phyloP scores from a whole-genome alignment of 495 filamentous ascomycete genomes.

The Tuber calosporum region DNA sequence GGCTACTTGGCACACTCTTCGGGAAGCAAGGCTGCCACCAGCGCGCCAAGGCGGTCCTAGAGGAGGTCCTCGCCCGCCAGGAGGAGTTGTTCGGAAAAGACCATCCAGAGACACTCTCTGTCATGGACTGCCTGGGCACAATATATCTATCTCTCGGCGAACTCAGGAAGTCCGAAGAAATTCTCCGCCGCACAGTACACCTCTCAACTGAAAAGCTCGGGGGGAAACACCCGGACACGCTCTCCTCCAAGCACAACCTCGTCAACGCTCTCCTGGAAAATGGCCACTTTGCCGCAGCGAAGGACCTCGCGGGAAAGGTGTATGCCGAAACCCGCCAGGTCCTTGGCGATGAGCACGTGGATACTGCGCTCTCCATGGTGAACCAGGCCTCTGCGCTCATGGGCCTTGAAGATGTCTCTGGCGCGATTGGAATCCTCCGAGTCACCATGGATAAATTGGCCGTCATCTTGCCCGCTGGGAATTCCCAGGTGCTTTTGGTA shows the following conservation, averaged over 20 bases:
- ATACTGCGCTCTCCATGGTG: not conserved
- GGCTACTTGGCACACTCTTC: not conserved
- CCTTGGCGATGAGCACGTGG: not conserved
- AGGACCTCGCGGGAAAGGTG: not conserved
- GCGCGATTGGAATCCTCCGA: not conserved
- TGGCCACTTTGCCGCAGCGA: not conserved
- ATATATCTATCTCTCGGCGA: not conserved
- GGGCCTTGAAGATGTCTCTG: not conserved
- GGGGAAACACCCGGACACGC: not conserved
- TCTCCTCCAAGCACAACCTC: conserved; percentile 2
- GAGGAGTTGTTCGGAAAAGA: not conserved
- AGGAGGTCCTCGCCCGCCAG: not conserved
- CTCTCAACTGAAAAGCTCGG: not conserved
- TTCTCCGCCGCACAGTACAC: not conserved
- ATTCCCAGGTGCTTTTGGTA: not conserved
- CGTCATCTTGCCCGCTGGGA: not conserved
- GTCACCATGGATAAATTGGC: not conserved
- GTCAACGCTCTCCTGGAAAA: not conserved
- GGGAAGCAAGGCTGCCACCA: not conserved
- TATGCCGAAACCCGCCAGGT: not conserved
- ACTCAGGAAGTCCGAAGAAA: not conserved
- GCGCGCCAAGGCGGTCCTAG: not conserved
- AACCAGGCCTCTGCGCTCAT: not conserved
- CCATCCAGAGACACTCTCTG: not conserved
- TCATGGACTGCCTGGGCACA: not conserved